Evolutionary conservation across 306 rosid genomes (phyloP), one percentile per base, ranked within the genome.

Genomic region (Bauhinia variegata): DNA sequence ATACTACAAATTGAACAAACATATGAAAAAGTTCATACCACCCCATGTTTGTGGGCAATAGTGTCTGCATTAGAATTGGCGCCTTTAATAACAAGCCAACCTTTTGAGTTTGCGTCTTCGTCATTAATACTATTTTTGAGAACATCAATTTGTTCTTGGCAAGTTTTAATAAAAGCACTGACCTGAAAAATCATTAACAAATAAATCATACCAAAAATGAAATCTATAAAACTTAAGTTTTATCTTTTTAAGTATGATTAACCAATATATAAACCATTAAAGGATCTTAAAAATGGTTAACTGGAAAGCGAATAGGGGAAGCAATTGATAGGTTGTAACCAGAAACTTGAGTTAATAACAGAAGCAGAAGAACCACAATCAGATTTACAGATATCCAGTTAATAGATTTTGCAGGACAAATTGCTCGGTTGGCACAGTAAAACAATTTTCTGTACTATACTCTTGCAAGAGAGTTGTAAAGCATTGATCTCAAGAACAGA

Each of bases 1-100:
- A 23, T 23, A 23, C 28, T 23, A 23, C n/a, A 18, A 18, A 44
- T 31, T 31, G 52, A 50, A 47, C n/a, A 66, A 63, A 73, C 31
- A 58, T 38, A 32, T 19, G 59, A 14, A 78, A 9, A 63, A 50
- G 70, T 71, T 60, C 95, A 43, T 82, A 93, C 99, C 99, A 93
- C 99, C 42, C 99, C 99, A 80, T 93, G 99, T 81, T 93, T 93
- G 90, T 93, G 97, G 30, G 97, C 96, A 59, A 86, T 75, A 10
- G 85, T 90, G 75, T 93, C 97, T 1, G 81, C 96, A 71, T 88
- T 93, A 58, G 95, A 72, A 78, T 77, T 83, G 50, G 86, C 80
- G 11, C 65, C 53, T 70, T 72, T 38, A 52, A 82, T 79, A 65
- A 95, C 91, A 71, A 88, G 92, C 99, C 99, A 93, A 36, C 95